phyloP scores from a whole-genome alignment of 768 basidiomycete genomes.

The Lactarius psammicola region DNA sequence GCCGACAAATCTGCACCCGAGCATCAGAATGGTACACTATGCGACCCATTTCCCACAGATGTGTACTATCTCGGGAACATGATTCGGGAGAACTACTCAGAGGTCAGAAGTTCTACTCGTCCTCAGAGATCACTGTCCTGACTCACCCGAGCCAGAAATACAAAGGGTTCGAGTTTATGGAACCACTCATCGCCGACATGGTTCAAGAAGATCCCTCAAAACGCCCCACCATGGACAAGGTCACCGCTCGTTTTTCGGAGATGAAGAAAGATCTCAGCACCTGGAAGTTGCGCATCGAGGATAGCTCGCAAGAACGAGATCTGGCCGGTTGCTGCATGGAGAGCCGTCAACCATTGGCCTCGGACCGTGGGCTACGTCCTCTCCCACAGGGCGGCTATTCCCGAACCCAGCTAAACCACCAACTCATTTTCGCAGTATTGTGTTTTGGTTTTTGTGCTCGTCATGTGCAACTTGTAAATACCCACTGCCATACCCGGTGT shows the following conservation, averaged over 20 bases:
- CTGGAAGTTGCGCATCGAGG: constrained; percentile 25
- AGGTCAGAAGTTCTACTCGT: constrained; percentile 8
- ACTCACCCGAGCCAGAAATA: constrained; percentile 10
- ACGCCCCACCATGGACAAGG: constrained; percentile 33
- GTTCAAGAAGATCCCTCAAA: constrained; percentile 37
- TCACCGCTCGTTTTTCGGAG: constrained; percentile 6
- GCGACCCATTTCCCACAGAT: constrained; percentile 32
- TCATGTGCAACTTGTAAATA: neutral
- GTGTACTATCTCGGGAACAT: constrained; percentile 33
- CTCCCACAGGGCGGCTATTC: constrained; percentile 13
- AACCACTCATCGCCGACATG: constrained; percentile 35
- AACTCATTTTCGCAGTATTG: neutral
- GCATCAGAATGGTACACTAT: constrained; percentile 12
- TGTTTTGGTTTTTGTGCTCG: neutral
- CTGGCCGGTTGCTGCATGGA: constrained; percentile 17
- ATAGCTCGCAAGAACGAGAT: constrained; percentile 13
- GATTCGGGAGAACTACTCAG: constrained; percentile 22
- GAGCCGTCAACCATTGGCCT: constrained; percentile 6
- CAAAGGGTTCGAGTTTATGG: constrained; percentile 19
- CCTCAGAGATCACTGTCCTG: neutral
- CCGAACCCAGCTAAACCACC: constrained; percentile 11
- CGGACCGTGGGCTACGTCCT: constrained; percentile 12
- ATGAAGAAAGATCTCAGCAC: neutral
- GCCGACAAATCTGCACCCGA: constrained; percentile 34
- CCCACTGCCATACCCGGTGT: neutral